These are phyloP conservation scores for Castanospermum australe DNA, from an alignment of 306 rosid species.

Conservation along the genomic window DNA sequence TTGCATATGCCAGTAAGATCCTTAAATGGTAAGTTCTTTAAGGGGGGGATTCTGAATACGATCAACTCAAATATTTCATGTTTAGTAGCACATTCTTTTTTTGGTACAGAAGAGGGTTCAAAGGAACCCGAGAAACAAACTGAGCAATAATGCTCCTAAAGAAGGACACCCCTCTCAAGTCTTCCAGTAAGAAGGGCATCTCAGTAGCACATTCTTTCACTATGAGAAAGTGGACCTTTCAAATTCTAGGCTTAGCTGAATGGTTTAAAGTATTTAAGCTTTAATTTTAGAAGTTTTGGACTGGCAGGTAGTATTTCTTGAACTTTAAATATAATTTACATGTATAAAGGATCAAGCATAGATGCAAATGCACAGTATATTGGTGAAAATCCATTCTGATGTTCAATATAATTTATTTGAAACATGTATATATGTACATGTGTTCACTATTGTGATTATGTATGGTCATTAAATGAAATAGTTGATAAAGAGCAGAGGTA, in stretches of 20 bases:
- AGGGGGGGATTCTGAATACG: not conserved
- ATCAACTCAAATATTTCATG: not conserved
- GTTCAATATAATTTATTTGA: not conserved
- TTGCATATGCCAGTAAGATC: conserved; percentile 55
- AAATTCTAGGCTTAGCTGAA: not conserved
- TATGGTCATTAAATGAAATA: not conserved
- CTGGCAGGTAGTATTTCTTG: not conserved
- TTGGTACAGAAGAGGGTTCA: no score
- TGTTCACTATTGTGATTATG: not conserved
- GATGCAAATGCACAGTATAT: not conserved
- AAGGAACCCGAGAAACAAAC: no score
- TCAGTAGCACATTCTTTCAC: not conserved
- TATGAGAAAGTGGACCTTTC: not conserved
- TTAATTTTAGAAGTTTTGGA: not conserved
- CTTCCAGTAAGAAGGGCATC: no score
- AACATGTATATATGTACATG: not conserved
- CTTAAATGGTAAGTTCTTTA: conserved; percentile 62
- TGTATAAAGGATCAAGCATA: not conserved
- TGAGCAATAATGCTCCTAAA: no score
- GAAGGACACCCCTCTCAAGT: no score
- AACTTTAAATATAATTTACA: not conserved
- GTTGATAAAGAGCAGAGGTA: not conserved
- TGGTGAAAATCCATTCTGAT: not conserved
- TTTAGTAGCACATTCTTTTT: not conserved
- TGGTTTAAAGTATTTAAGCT: not conserved